Base-by-base conservation (phyloP, 306 rosid species). In the Castanea sativa region DNA sequence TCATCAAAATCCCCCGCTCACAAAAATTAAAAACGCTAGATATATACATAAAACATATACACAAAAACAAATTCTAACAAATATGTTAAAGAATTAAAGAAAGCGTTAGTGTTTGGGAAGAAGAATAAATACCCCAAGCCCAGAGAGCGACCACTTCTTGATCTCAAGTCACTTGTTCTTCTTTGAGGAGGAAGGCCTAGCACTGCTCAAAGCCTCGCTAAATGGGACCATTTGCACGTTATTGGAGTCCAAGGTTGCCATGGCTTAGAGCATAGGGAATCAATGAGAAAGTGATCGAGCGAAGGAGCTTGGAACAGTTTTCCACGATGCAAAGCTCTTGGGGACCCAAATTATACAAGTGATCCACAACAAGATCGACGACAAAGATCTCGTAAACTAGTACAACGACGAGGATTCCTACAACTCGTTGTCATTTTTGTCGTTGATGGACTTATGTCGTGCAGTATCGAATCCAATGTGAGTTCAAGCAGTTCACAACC, bases 111-210 rank as follows among this genome's bases (percentile, higher is more conserved):
- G 86, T 81, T 88, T 6, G 78, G 55, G 53, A 61, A 74, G 69
- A 8, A 70, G 71, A 53, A 68, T 32, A 64, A 53, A 8, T 83
- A 88, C 92, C 92, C 90, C 86, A 86, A 15, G 92, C 90, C 92
- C 88, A 89, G 49, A 89, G 92, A 11, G 88, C 82, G 18, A 89
- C 88, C 92, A 89, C 53, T 86, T 89, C 67, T 89, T 86, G 79
- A 89, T 86, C 86, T 89, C 88, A 3, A 89, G 86, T 3, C 88
- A 84, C 84, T 86, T 89, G 13, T 82, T 79, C 78, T 84, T 89
- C 89, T 86, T 89, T 4, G 87, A 76, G 33, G 76, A 49, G 4
- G 89, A 86, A 33, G 89, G 77, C 25, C 84, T 85, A 8, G 92
- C 86, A 23, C 84, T 73, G 81, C 87, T 84, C 5, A 87, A 86